Base-by-base conservation (phyloP, 139 green algal genomes). In the Auxenochlorella pyrenoidosa region DNA sequence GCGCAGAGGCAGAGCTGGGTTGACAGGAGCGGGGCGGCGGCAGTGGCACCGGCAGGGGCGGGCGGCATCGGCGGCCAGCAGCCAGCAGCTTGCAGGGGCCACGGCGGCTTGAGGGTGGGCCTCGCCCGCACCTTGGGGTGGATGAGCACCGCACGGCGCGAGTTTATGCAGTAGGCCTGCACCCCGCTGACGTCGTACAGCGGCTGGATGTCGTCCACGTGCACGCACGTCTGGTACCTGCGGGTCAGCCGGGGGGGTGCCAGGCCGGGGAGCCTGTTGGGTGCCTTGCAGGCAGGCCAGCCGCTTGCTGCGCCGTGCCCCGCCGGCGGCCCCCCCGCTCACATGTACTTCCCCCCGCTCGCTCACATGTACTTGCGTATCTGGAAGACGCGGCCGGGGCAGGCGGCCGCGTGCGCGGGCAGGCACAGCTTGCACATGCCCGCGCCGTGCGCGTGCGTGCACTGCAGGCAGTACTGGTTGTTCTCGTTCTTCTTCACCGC, bases 141-240 rank as follows among this genome's bases (percentile, higher is more conserved):
- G 32, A 85, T 85, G 60, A 85, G 80, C 58, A 92, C 84, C 26
- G 89, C 89, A 24, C 89, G 79, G n/a, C 79, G 70, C 34, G 72
- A 71, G 72, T 92, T 92, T 47, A 92, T 92, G 60, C 70, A 90
- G 89, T 92, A 92, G n/a, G 84, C 78, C 85, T 92, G 89, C 70
- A 92, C 68, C n/a, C 70, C 89, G 30, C 32, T 76, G 32, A 80
- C 43, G 36, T 92, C 89, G 41, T 81, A 89, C 38, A 82, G 85
- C n/a, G 38, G 79, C 71, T 83, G 66, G 43, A 92, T 54, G 77
- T 92, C 89, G 28, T 90, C 88, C 51, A 87, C 84, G 28, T 90
- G 84, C 13, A 92, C 80, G 59, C 87, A 88, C 43, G 76, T 88
- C 79, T 92, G 83, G 59, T 89, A 87, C 84, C 82, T 86, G 82